These are phyloP conservation scores for Pisolithus sp. DNA, from an alignment of 768 basidiomycete genomes.

Conservation along the genomic window DNA sequence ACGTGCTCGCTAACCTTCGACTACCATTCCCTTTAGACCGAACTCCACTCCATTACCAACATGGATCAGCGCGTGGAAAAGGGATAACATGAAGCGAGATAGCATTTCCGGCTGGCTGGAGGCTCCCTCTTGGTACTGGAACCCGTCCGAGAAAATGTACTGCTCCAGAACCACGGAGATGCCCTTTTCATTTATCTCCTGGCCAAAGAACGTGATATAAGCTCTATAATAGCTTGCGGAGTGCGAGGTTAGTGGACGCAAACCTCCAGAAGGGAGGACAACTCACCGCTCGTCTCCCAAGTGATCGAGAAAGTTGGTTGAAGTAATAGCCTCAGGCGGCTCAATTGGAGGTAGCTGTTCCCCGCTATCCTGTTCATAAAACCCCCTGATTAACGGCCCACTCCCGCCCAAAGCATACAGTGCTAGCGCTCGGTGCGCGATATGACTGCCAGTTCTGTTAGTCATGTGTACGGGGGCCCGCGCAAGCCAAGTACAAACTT, in stretches of 20 bases:
- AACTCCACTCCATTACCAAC: constrained; percentile 59
- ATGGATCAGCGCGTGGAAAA: constrained; percentile 62
- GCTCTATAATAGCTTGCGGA: constrained; percentile 20
- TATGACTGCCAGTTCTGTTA: constrained; percentile 14
- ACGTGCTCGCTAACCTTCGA: constrained; percentile 43
- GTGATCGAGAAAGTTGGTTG: constrained; percentile 18
- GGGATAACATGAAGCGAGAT: constrained; percentile 38
- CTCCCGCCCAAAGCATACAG: constrained; percentile 23
- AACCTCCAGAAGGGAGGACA: neutral
- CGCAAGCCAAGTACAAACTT: constrained; percentile 36
- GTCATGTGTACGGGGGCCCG: neutral
- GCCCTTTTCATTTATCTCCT: constrained; percentile 14
- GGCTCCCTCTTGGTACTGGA: constrained; percentile 15
- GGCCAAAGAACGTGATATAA: constrained; percentile 24
- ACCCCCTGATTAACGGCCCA: constrained; percentile 17
- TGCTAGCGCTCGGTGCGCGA: constrained; percentile 24
- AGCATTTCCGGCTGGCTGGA: constrained; percentile 45
- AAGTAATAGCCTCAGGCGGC: constrained; percentile 19
- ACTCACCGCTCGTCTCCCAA: constrained; percentile 22
- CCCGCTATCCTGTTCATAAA: constrained; percentile 17
- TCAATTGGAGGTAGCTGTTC: constrained; percentile 18
- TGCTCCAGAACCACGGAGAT: constrained; percentile 14
- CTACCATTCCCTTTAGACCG: constrained; percentile 50
- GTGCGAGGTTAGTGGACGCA: no score
- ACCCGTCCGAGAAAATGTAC: constrained; percentile 27